phyloP scores from a whole-genome alignment of 208 protist genomes.

The Trypanosoma conorhini region DNA sequence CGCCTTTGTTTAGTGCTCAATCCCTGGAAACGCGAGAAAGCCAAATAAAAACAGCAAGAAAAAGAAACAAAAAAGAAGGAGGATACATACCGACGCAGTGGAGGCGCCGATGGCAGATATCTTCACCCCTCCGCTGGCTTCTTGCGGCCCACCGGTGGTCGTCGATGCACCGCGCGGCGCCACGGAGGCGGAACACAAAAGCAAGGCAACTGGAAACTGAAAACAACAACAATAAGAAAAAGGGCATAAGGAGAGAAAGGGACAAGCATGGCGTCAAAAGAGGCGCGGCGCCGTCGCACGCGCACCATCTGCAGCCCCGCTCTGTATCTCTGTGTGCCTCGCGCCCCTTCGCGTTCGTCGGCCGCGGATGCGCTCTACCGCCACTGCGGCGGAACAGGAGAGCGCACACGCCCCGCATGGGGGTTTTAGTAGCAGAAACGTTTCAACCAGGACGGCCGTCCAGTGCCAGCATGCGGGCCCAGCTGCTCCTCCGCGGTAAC shows the following conservation, averaged over 20 bases:
- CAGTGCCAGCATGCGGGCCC: background rate
- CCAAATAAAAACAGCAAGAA: background rate
- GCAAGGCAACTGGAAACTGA: background rate
- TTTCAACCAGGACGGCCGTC: constrained; percentile 12
- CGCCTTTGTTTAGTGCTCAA: background rate
- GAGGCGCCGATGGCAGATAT: too few relatives aligned
- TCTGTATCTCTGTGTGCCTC: background rate
- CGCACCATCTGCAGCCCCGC: background rate
- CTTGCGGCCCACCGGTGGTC: too few relatives aligned
- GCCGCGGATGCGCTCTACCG: background rate
- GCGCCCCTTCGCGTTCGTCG: background rate
- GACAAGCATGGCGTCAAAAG: background rate
- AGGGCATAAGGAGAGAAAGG: background rate
- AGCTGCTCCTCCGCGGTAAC: background rate
- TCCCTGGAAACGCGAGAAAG: background rate
- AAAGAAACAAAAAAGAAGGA: background rate
- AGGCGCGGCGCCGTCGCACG: background rate
- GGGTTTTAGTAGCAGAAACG: constrained; percentile 5
- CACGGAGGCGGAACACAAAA: background rate
- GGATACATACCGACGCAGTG: too few relatives aligned
- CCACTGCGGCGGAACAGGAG: background rate
- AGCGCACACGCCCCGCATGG: background rate
- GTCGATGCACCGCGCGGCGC: too few relatives aligned
- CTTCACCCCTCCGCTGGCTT: too few relatives aligned
- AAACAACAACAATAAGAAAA: constrained; percentile 9